Conservation (phyloP, 73 alveolate genomes). For the Symbiodinium natans region DNA sequence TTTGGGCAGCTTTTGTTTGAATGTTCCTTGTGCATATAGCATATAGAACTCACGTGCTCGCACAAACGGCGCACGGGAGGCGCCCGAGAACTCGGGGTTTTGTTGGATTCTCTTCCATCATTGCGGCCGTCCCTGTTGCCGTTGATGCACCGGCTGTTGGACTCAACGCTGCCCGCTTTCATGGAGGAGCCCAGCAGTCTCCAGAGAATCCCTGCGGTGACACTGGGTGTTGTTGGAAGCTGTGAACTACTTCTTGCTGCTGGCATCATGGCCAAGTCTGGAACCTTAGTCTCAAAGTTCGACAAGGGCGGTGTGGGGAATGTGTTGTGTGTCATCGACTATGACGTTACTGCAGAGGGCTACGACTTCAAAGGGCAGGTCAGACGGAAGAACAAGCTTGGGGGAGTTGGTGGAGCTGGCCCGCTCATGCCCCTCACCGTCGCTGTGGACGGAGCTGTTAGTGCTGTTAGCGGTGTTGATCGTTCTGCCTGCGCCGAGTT, state of each 20-base stretch:
- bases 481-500: conserved; percentile 68
- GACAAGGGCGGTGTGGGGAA: neutral
- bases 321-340: conserved; percentile 30
- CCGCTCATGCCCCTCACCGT: too few species aligned
- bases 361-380: neutral
- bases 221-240: conserved; percentile 43
- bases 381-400: neutral
- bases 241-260: conserved; percentile 14
- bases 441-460: too few species aligned
- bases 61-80: neutral
- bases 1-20: neutral
- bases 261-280: neutral
- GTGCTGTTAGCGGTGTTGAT: neutral
- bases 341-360: neutral
- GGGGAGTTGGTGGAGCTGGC: neutral
- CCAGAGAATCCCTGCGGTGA: neutral
- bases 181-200: neutral
- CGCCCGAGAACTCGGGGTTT: conserved; percentile 65
- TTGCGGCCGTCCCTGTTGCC: conserved; percentile 34
- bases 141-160: neutral
- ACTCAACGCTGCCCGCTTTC: neutral
- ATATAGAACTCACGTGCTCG: too few species aligned
- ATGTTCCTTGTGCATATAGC: too few species aligned
- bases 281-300: neutral
- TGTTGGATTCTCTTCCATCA: conserved; percentile 37